phyloP scores from a whole-genome alignment of 2,329 filamentous ascomycete genomes.

The Stagonosporopsis tanaceti region DNA sequence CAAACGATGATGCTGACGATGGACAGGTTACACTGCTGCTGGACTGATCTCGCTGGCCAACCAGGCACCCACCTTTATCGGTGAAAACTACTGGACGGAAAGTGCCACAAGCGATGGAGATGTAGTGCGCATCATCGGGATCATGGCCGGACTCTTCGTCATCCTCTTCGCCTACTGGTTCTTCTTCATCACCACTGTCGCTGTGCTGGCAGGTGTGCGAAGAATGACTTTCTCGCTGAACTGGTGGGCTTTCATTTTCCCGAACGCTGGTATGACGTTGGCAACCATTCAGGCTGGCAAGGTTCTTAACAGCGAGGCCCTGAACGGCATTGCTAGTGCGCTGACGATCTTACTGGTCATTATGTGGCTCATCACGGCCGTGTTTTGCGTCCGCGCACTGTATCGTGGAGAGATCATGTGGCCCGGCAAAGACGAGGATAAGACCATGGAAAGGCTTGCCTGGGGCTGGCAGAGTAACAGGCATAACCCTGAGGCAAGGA shows the following conservation, averaged over 20 bases:
- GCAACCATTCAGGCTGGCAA: conserved; percentile 66
- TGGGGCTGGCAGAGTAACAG: conserved; percentile 37
- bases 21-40: conserved; percentile 48
- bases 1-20: conserved; percentile 55
- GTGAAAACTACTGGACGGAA: conserved; percentile 45
- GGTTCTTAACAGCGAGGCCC: conserved; percentile 59
- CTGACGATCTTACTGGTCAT: conserved; percentile 64
- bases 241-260: conserved; percentile 71
- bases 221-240: conserved; percentile 51
- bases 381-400: conserved; percentile 60
- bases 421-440: conserved; percentile 56
- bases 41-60: conserved; percentile 58
- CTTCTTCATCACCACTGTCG: conserved; percentile 55
- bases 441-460: conserved; percentile 34
- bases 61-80: conserved; percentile 49
- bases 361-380: conserved; percentile 64
- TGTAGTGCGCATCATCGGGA: conserved; percentile 53
- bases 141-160: conserved; percentile 56
- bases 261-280: conserved; percentile 69
- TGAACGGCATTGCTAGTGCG: conserved; percentile 63
- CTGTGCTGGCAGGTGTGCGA: conserved; percentile 48
- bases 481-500: conserved; percentile 24
- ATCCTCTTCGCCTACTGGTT: conserved; percentile 61
- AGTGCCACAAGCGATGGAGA: conserved; percentile 45
- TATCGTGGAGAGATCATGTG: conserved; percentile 62